phyloP scores from a whole-genome alignment of 768 basidiomycete genomes.

The Chalciporus piperatus region DNA sequence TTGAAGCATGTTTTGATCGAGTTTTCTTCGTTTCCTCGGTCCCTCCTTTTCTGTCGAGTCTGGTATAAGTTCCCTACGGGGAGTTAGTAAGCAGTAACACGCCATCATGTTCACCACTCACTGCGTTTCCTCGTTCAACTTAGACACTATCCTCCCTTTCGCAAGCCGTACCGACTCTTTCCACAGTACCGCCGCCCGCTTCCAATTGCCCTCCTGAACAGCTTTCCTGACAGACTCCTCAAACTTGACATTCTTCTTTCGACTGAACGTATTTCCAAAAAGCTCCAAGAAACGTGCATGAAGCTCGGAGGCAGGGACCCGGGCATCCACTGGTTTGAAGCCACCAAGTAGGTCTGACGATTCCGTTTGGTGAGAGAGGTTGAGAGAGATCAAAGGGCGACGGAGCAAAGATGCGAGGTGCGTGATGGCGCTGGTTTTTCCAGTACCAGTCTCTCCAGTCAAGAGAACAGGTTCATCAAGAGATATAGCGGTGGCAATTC shows the following conservation, averaged over 20 bases:
- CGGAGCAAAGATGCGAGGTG: slow-evolving; percentile 79
- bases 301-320: slow-evolving; percentile 67
- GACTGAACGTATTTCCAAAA: slow-evolving; percentile 85
- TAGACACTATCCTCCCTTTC: slow-evolving; percentile 54
- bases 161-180: slow-evolving; percentile 71
- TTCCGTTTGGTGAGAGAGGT: slow-evolving; percentile 95
- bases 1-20: slow-evolving; percentile 42
- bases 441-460: slow-evolving; percentile 98
- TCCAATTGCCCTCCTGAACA: slow-evolving; percentile 82
- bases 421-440: slow-evolving; percentile 91
- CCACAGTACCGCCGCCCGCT: slow-evolving; percentile 79
- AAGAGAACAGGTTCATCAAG: slow-evolving; percentile 82
- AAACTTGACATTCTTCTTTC: slow-evolving; percentile 85
- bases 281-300: slow-evolving; percentile 75
- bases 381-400: slow-evolving; percentile 80
- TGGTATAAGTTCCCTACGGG: slow-evolving; percentile 17
- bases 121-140: slow-evolving; percentile 26
- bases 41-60: slow-evolving; percentile 38
- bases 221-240: slow-evolving; percentile 80
- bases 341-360: slow-evolving; percentile 92
- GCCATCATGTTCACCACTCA: slow-evolving; percentile 8
- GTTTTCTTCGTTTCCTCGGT: slow-evolving; percentile 71
- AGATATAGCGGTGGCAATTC: slow-evolving; percentile 71
- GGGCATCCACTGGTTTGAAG: slow-evolving; percentile 92
- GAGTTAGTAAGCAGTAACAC: background rate